phyloP scores from a whole-genome alignment of 176 grass and related monocot species.

The Bonia amplexicaulis region DNA sequence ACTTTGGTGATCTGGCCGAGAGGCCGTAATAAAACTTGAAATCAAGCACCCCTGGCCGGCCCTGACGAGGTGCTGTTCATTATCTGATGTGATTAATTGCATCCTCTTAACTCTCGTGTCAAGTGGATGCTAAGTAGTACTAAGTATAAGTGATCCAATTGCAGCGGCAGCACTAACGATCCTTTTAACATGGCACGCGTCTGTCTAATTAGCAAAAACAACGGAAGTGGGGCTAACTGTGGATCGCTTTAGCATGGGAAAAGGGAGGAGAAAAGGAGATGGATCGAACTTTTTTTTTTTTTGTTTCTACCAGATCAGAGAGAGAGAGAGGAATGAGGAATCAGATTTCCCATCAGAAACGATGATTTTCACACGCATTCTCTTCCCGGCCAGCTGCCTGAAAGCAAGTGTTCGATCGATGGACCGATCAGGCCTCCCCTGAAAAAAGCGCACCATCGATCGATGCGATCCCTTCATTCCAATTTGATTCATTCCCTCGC shows the following conservation, averaged over 20 bases:
- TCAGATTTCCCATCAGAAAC: neutral
- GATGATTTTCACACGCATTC: neutral
- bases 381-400: no score
- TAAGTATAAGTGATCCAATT: neutral
- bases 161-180: neutral
- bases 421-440: neutral
- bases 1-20: neutral
- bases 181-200: neutral
- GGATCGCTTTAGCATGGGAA: conserved; percentile 14
- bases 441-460: neutral
- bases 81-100: neutral
- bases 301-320: neutral
- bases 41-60: neutral
- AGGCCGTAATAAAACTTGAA: conserved; percentile 10
- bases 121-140: neutral
- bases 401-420: neutral
- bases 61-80: neutral
- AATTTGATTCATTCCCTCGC: neutral
- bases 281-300: neutral
- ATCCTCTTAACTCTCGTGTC: neutral
- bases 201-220: neutral
- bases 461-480: neutral
- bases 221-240: neutral
- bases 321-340: neutral
- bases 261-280: neutral